These are phyloP conservation scores for Annulohypoxylon bovei DNA, from an alignment of 495 filamentous ascomycete genomes.

Conservation along the genomic window DNA sequence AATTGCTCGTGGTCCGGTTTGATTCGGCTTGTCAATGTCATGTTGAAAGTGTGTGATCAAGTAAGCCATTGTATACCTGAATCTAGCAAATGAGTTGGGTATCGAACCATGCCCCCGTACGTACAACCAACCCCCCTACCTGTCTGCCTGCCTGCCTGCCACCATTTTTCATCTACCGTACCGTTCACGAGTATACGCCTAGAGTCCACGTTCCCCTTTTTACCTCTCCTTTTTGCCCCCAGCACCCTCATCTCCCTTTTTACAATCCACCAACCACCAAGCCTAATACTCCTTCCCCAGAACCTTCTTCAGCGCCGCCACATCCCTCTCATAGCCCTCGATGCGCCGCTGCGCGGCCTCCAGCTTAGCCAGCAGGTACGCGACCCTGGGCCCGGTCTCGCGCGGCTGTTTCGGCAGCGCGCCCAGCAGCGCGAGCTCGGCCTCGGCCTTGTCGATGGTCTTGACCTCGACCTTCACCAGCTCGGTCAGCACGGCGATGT, in stretches of 20 bases:
- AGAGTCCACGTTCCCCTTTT: neutral
- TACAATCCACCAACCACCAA: neutral
- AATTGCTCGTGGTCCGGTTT: neutral
- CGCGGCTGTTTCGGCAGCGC: slow-evolving; percentile 68
- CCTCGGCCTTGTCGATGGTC: slow-evolving; percentile 79
- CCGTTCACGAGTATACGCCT: neutral
- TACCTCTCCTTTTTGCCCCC: neutral
- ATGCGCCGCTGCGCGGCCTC: slow-evolving; percentile 78
- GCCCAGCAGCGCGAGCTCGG: slow-evolving; percentile 75
- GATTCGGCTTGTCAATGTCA: neutral
- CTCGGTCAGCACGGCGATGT: slow-evolving; percentile 73
- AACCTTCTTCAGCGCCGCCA: slow-evolving; percentile 74
- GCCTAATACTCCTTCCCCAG: slow-evolving; percentile 41
- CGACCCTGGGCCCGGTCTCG: slow-evolving; percentile 68
- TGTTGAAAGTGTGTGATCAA: neutral
- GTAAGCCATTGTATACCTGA: neutral
- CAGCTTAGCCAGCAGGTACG: slow-evolving; percentile 79
- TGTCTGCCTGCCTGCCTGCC: neutral
- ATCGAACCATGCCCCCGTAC: slow-evolving; percentile 25
- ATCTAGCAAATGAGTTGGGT: slow-evolving; percentile 36
- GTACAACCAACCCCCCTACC: slow-evolving; percentile 6
- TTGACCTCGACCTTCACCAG: slow-evolving; percentile 76
- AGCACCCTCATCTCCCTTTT: neutral
- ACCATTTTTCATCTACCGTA: neutral
- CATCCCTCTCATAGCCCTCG: slow-evolving; percentile 76